Evolutionary conservation across 208 protist species (phyloP), one percentile per base, ranked within the genome.

Genomic region (Lotmaria passim): DNA sequence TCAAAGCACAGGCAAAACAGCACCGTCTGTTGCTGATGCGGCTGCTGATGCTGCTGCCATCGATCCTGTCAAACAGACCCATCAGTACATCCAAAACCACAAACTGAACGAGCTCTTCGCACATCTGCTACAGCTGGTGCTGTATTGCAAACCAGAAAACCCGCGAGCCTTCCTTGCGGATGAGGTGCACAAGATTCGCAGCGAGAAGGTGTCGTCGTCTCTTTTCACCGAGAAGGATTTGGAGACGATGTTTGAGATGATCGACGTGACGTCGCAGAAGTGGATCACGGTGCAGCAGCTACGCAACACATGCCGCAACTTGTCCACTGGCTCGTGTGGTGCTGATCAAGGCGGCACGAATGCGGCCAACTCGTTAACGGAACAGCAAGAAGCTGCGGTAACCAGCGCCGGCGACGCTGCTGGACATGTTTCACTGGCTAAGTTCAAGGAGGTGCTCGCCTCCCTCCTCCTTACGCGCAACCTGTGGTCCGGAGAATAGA

Each of bases 201-300:
- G 90, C 24, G 60, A 87, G 24, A 87, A 86, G 28, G 71, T 73
- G 14, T 78, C 85, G 23, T 89, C 88, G 6, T 86, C 84, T 10
- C 83, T 97, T 30, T 94, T 97, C 68, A 85, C 61, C 12, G 90
- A 97, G 23, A 68, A 91, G 48, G 93, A 97, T 60, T 73, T 97
- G 33, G 89, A 94, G 64, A 97, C 91, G 15, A 97, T 97, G 90
- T 97, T 96, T 57, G 82, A 96, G 53, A 79, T 96, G 47, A 95
- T 96, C 53, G 93, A 97, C 72, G 87, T 96, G 19, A 96, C 93
- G 0, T 79, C 82, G 55, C 93, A 97, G 81, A 77, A 81, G 15
- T 90, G 78, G 77, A 87, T 97, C 50, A 94, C 93, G 3, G 78
- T 91, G 21, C 60, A 64, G 31, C 93, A 97, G 66, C 81, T 97